Percentiles rank a stretch among this genome's conserved stretches.
Evolutionary conservation across 352 stramenopile genomes (phyloP).

Genomic region (Pythium dissimile): DNA sequence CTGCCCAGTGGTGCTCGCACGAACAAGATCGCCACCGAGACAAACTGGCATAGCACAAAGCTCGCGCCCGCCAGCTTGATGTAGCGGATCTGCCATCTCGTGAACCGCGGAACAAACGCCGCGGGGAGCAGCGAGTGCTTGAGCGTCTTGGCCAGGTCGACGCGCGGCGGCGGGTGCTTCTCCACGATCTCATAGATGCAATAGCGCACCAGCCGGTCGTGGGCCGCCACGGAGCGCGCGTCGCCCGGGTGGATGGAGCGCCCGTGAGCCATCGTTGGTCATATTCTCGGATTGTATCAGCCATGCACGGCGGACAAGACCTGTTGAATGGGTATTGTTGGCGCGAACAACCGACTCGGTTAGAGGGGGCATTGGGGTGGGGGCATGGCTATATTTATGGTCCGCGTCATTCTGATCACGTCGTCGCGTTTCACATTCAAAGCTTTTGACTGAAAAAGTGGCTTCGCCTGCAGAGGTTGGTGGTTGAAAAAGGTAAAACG

Average conservation of each 20-base stretch:
- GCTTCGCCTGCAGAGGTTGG: no score
- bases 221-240: neutral
- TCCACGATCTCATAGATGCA: constrained; percentile 10
- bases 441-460: no score
- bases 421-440: no score
- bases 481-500: no score
- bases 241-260: neutral
- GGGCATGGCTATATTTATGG: no score
- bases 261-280: neutral
- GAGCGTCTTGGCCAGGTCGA: constrained; percentile 2
- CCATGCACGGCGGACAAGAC: no score
- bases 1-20: neutral
- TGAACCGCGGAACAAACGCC: neutral
- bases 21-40: neutral
- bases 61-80: neutral
- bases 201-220: neutral
- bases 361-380: no score
- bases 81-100: constrained; percentile 3
- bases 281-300: neutral
- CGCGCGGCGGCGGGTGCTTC: neutral
- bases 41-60: neutral
- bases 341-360: no score
- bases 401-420: no score
- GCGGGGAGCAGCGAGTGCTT: neutral
- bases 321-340: no score